A percentile compares a stretch with the other conserved stretches of the same genome.
phyloP scores from a whole-genome alignment of 1,284 basidiomycete genomes.

The Tilletia walkeri region DNA sequence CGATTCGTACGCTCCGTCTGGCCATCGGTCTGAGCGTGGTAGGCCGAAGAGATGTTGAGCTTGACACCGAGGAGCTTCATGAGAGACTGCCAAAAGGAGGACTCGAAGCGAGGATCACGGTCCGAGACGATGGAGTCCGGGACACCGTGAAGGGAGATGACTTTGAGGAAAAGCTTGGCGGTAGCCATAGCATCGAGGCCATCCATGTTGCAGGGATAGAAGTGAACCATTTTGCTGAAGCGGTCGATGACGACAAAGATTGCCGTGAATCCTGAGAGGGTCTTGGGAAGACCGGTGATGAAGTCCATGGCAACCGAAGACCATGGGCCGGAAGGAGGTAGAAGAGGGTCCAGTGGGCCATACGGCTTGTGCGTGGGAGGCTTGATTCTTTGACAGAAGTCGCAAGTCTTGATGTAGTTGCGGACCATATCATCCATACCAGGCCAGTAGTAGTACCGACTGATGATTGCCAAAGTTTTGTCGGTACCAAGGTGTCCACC shows the following conservation, averaged over 20 bases:
- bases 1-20: conserved; percentile 56
- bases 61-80: conserved; percentile 34
- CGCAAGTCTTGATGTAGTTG: conserved; percentile 10
- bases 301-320: conserved; percentile 14
- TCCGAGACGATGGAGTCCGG: conserved; percentile 5
- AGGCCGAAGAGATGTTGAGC: conserved; percentile 36
- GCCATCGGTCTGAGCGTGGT: conserved; percentile 57
- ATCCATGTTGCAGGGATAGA: conserved; percentile 20
- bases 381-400: conserved; percentile 19
- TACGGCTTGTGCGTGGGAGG: not conserved
- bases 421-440: conserved; percentile 41
- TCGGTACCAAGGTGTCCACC: conserved; percentile 59
- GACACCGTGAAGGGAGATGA: conserved; percentile 1
- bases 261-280: conserved; percentile 5
- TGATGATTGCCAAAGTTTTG: conserved; percentile 53
- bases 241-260: conserved; percentile 24
- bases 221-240: conserved; percentile 24
- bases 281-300: conserved; percentile 8
- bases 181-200: not conserved
- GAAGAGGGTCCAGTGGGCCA: not conserved
- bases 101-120: conserved; percentile 12
- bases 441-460: conserved; percentile 56
- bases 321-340: conserved; percentile 7
- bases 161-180: conserved; percentile 7
- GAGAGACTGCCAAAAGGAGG: conserved; percentile 8